A percentile compares a stretch with the other conserved stretches of the same genome.
Conservation (phyloP, 2,329 filamentous ascomycete genomes). For the Alternaria sp. region DNA sequence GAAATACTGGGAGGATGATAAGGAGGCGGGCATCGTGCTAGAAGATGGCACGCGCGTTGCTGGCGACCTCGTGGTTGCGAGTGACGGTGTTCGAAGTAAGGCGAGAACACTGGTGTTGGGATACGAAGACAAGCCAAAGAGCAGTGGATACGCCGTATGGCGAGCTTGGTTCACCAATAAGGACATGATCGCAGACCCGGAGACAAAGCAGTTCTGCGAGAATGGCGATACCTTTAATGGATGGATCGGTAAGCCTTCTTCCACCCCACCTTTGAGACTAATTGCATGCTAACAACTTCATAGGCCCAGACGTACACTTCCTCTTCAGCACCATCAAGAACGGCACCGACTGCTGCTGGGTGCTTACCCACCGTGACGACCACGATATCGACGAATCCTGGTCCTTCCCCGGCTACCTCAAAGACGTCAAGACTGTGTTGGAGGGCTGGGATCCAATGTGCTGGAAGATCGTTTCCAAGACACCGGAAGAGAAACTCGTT, state of each 20-base stretch:
- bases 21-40: slow-evolving; percentile 59
- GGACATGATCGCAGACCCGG: slow-evolving; percentile 48
- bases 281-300: neutral
- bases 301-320: slow-evolving; percentile 48
- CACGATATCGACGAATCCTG: slow-evolving; percentile 47
- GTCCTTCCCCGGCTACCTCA: slow-evolving; percentile 44
- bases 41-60: slow-evolving; percentile 55
- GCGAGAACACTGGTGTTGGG: slow-evolving; percentile 60
- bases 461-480: slow-evolving; percentile 45
- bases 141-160: slow-evolving; percentile 62
- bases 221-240: slow-evolving; percentile 49
- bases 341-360: slow-evolving; percentile 48
- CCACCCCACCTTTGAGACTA: neutral
- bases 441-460: slow-evolving; percentile 45
- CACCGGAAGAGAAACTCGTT: slow-evolving; percentile 48
- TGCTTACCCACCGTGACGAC: slow-evolving; percentile 45
- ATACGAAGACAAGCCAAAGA: slow-evolving; percentile 60
- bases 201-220: slow-evolving; percentile 47
- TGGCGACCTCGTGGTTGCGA: slow-evolving; percentile 60
- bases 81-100: slow-evolving; percentile 61
- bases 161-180: slow-evolving; percentile 54
- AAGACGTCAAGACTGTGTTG: slow-evolving; percentile 42
- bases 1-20: slow-evolving; percentile 63
- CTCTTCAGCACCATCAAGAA: slow-evolving; percentile 48
- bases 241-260: slow-evolving; percentile 39